Evolutionary conservation across 768 basidiomycete species (phyloP).

Genomic region (Collybia nuda): DNA sequence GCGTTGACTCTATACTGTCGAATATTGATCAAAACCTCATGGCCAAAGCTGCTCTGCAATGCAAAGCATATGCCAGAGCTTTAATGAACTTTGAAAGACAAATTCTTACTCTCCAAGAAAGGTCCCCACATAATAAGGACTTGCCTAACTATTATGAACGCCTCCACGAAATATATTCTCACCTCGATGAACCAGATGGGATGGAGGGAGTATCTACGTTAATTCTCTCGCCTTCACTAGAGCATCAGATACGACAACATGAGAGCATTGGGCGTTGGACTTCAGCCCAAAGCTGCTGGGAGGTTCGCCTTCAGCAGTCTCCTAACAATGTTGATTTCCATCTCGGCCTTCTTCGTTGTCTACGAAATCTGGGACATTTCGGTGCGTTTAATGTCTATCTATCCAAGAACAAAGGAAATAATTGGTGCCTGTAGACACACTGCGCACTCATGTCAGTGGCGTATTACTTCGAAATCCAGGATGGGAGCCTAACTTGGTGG

Average conservation of each 20-base stretch:
- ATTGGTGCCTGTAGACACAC: slow-evolving; percentile 60
- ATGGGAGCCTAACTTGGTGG: slow-evolving; percentile 76
- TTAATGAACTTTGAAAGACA: slow-evolving; percentile 94
- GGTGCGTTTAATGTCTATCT: slow-evolving; percentile 49
- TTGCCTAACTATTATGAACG: slow-evolving; percentile 80
- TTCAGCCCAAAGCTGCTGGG: slow-evolving; percentile 99
- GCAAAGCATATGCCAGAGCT: slow-evolving; percentile 91
- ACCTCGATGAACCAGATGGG: slow-evolving; percentile 96
- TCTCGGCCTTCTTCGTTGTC: slow-evolving; percentile 84
- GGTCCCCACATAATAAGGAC: slow-evolving; percentile 40
- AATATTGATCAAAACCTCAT: slow-evolving; percentile 86
- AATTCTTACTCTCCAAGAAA: slow-evolving; percentile 52
- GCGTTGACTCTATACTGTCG: slow-evolving; percentile 78
- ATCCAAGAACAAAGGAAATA: not conserved
- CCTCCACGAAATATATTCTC: slow-evolving; percentile 93
- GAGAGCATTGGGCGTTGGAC: slow-evolving; percentile 98
- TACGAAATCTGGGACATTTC: slow-evolving; percentile 95
- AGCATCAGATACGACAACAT: slow-evolving; percentile 97
- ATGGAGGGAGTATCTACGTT: slow-evolving; percentile 96
- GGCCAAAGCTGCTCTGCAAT: slow-evolving; percentile 91
- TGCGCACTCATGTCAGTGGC: slow-evolving; percentile 92
- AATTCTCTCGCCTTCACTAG: slow-evolving; percentile 85
- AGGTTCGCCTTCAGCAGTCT: slow-evolving; percentile 85
- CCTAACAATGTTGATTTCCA: slow-evolving; percentile 90
- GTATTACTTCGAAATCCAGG: slow-evolving; percentile 82